phyloP scores from a whole-genome alignment of 129 eudicot genomes.

The Solidago caesia region DNA sequence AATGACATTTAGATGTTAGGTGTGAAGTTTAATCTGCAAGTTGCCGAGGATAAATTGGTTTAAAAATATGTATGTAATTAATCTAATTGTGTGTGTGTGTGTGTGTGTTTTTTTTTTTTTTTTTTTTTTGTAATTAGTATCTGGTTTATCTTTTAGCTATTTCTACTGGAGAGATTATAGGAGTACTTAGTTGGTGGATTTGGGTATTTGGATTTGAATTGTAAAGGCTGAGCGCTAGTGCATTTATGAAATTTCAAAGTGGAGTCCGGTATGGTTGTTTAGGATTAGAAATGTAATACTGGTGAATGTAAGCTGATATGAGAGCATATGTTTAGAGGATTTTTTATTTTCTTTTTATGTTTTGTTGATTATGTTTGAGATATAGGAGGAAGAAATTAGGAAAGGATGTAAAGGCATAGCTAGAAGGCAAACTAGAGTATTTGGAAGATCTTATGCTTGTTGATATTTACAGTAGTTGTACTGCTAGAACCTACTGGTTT shows the following conservation, averaged over 20 bases:
- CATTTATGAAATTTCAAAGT: conserved; percentile 4
- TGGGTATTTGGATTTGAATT: conserved; percentile 1
- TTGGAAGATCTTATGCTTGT: no score
- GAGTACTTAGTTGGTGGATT: conserved; percentile 4
- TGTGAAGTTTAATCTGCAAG: not conserved
- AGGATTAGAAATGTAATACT: not conserved
- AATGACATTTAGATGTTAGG: not conserved
- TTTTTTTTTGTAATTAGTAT: no score
- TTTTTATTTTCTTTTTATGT: not conserved
- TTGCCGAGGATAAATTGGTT: not conserved
- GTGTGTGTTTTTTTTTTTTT: no score
- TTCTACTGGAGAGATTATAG: not conserved
- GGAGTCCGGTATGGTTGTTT: not conserved
- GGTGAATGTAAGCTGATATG: not conserved
- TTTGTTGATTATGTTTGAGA: conserved; percentile 1
- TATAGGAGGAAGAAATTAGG: not conserved
- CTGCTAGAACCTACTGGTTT: no score
- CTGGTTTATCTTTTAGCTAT: no score
- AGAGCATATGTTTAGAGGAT: conserved; percentile 1
- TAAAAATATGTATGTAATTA: not conserved
- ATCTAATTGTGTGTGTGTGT: not conserved
- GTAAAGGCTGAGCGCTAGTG: not conserved
- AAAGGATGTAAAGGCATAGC: not conserved
- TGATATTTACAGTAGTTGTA: no score
- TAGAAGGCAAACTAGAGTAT: no score